Evolutionary conservation across 192 early-diverging fungal species (phyloP).

Genomic region (Obelidium mucronatum): DNA sequence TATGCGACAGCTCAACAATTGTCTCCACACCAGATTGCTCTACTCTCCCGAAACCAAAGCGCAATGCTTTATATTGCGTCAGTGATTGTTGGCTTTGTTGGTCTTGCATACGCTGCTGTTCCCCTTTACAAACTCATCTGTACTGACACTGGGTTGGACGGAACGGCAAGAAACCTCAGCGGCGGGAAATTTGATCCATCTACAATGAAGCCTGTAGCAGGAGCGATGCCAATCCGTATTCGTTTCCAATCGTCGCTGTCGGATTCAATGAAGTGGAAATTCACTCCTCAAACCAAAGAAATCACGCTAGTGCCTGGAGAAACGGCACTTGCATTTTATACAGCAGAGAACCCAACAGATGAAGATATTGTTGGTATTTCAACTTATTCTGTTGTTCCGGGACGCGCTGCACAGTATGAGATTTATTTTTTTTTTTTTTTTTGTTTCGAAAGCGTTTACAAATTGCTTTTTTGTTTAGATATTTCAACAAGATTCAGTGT

Average conservation of each 20-base stretch:
- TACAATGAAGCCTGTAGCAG: conserved; percentile 66
- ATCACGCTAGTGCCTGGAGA: conserved; percentile 94
- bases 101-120: conserved; percentile 91
- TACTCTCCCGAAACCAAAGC: not conserved
- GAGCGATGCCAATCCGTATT: conserved; percentile 67
- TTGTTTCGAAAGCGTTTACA: not conserved
- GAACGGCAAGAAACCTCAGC: conserved; percentile 78
- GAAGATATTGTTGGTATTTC: conserved; percentile 94
- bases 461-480: not conserved
- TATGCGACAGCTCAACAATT: not conserved
- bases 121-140: conserved; percentile 96
- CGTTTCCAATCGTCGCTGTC: conserved; percentile 71
- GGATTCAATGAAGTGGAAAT: conserved; percentile 85
- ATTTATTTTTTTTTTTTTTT: conserved; percentile 16
- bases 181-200: conserved; percentile 69
- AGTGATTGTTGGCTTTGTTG: conserved; percentile 83
- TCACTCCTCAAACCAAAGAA: conserved; percentile 86
- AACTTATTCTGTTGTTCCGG: conserved; percentile 95
- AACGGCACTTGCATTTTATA: conserved; percentile 96
- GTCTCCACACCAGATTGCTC: not conserved
- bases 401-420: conserved; percentile 81
- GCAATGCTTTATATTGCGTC: conserved; percentile 72
- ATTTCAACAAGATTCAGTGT: conserved; percentile 99
- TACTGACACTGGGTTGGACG: conserved; percentile 89
- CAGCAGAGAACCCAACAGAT: conserved; percentile 83